These are phyloP conservation scores for Lactuca sativa DNA, from an alignment of 129 eudicot genomes.

Conservation along the genomic window DNA sequence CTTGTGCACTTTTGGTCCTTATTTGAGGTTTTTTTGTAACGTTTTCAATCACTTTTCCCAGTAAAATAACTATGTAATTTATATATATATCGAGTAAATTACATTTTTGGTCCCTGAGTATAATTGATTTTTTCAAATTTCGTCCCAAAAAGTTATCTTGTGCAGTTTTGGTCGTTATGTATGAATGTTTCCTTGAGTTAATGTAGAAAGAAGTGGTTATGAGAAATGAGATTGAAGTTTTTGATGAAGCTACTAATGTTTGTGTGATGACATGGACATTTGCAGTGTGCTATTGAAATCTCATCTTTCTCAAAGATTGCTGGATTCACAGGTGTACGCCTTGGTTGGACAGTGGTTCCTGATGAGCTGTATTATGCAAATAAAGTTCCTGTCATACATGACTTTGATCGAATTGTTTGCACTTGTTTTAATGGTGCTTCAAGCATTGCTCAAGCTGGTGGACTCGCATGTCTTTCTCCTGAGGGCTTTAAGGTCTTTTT, in stretches of 20 bases:
- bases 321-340: conserved; percentile 89
- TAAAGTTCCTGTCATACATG: conserved; percentile 72
- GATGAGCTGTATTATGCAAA: conserved; percentile 63
- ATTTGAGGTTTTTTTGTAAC: too few species aligned
- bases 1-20: too few species aligned
- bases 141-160: too few species aligned
- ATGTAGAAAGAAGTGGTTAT: too few species aligned
- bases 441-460: conserved; percentile 89
- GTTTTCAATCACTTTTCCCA: too few species aligned
- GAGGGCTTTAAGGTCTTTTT: conserved; percentile 62
- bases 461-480: conserved; percentile 74
- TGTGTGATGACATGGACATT: background rate
- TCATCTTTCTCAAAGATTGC: conserved; percentile 92
- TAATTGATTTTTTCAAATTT: too few species aligned
- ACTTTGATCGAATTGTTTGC: conserved; percentile 74
- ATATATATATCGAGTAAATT: too few species aligned
- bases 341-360: conserved; percentile 97
- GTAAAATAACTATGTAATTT: too few species aligned
- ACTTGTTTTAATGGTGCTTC: conserved; percentile 96
- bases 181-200: too few species aligned
- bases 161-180: too few species aligned
- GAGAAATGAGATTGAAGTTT: too few species aligned
- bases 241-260: background rate
- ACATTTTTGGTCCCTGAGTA: too few species aligned
- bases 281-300: conserved; percentile 86